Evolutionary conservation across 352 stramenopile species (phyloP), one percentile per base, ranked within the genome.

Genomic region (Phytophthora parvispora): DNA sequence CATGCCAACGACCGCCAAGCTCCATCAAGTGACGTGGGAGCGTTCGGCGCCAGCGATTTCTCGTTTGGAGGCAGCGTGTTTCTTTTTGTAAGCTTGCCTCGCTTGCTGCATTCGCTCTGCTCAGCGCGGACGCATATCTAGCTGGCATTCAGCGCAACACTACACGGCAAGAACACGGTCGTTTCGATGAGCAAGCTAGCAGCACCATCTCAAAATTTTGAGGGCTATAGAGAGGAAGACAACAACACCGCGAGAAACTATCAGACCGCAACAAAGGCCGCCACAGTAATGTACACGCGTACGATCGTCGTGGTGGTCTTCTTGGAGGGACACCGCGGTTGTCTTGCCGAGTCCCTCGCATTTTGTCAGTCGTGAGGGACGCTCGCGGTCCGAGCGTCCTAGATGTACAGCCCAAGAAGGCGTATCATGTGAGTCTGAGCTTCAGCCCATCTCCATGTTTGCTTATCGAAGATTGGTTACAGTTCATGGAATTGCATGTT

Each of bases 11-110:
- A 13, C 42, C 6, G 18, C 18, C 47, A 20, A 31, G 56, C 31
- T 27, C 6, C 6, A 24, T 3, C 6, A 18, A 47, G 22, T 50
- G 50, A 68, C 61, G 61, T 64, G 61, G 53, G 58, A 49, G 52
- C 13, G 25, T 27, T 18, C 12, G 24, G 13, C 31, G 56, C 45
- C 62, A 69, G 34, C 45, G 25, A 69, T 43, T 22, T 43, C 27
- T 10, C 6, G 7, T 25, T 58, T 42, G 36, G 32, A 56, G 25
- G 42, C 32, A 64, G n/a, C 51, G 24, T 69, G 60, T 69, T 63
- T 69, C 38, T 62, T n/a, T n/a, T n/a, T n/a, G n/a, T n/a, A n/a
- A n/a, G n/a, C n/a, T n/a, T n/a, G n/a, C n/a, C n/a, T n/a, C n/a
- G n/a, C n/a, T n/a, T n/a, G n/a, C n/a, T n/a, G n/a, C n/a, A n/a